Conservation (phyloP, 768 basidiomycete species). For the Plicaturopsis crispa region DNA sequence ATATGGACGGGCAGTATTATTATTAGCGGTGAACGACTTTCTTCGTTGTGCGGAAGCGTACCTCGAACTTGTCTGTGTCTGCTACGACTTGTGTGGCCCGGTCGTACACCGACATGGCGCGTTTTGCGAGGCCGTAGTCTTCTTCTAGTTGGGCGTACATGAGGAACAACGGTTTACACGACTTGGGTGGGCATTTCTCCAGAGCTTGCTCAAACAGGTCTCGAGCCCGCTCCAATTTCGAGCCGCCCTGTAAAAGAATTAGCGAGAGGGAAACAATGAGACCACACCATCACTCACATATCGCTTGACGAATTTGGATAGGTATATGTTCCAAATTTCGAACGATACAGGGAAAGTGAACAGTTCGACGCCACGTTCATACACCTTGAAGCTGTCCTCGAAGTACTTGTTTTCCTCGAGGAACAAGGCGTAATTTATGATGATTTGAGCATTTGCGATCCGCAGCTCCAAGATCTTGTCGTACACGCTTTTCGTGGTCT, state of each 20-base stretch:
- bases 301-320: slow-evolving; percentile 94
- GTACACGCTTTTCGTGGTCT: slow-evolving; percentile 86
- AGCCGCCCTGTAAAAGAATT: slow-evolving; percentile 56
- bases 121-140: slow-evolving; percentile 89
- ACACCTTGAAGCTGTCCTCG: slow-evolving; percentile 98
- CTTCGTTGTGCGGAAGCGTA: slow-evolving; percentile 24
- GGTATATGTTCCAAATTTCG: slow-evolving; percentile 98
- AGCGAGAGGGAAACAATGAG: slow-evolving; percentile 4
- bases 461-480: slow-evolving; percentile 95
- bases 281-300: slow-evolving; percentile 53
- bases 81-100: slow-evolving; percentile 82
- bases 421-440: slow-evolving; percentile 96
- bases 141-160: slow-evolving; percentile 97
- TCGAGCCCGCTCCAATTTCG: slow-evolving; percentile 91
- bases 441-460: slow-evolving; percentile 96
- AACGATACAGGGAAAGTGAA: slow-evolving; percentile 98
- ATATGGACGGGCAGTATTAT: background rate
- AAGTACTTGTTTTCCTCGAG: slow-evolving; percentile 97
- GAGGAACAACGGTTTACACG: slow-evolving; percentile 89
- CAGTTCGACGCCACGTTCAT: slow-evolving; percentile 93
- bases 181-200: slow-evolving; percentile 92
- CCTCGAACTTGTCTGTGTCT: slow-evolving; percentile 93
- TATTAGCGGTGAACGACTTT: background rate
- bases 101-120: slow-evolving; percentile 94
- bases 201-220: slow-evolving; percentile 97